Conservation (phyloP, 2,329 filamentous ascomycete species). For the Paraphaeosphaeria sporulosa region DNA sequence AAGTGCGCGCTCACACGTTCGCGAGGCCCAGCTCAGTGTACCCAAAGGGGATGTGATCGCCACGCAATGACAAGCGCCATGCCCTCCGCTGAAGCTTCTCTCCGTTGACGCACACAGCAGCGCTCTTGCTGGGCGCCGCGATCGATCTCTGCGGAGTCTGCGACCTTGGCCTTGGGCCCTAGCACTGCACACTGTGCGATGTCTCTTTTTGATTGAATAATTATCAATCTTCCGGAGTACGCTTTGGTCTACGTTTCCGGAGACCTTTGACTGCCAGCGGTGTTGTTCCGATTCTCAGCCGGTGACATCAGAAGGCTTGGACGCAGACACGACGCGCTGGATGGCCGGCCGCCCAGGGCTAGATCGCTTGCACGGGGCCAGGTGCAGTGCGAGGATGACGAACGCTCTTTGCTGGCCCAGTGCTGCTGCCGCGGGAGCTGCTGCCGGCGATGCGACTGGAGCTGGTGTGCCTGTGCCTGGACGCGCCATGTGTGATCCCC, state of each 20-base stretch:
- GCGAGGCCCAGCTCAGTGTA: not conserved
- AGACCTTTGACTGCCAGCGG: not conserved
- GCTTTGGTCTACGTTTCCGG: too few species aligned
- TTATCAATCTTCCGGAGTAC: not conserved
- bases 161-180: conserved; percentile 5
- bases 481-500: not conserved
- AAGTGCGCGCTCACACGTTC: not conserved
- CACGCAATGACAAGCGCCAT: not conserved
- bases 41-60: conserved; percentile 5
- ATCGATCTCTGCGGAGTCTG: not conserved
- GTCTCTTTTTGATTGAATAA: not conserved
- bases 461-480: conserved; percentile 7
- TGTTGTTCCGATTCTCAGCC: not conserved
- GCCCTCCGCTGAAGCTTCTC: not conserved
- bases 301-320: conserved; percentile 6
- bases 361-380: conserved; percentile 9
- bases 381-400: conserved; percentile 7
- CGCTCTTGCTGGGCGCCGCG: not conserved
- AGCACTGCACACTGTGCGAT: not conserved
- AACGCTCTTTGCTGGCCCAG: conserved; percentile 2
- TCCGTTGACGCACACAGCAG: not conserved
- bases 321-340: not conserved
- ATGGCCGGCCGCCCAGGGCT: not conserved
- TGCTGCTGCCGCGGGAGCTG: not conserved
- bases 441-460: not conserved